phyloP scores from a whole-genome alignment of 495 filamentous ascomycete genomes.

The Patellaria atrata region DNA sequence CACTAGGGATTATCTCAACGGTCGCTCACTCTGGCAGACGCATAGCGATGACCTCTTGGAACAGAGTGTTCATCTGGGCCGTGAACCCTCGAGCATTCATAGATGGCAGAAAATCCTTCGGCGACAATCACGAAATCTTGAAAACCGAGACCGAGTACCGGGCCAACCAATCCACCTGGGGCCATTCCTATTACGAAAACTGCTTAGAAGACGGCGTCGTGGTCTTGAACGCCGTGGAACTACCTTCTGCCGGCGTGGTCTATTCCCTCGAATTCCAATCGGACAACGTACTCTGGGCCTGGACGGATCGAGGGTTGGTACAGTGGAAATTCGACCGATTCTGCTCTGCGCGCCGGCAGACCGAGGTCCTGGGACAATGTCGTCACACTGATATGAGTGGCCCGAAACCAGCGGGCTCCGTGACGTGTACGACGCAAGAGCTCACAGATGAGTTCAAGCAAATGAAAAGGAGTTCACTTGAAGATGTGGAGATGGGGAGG shows the following conservation, averaged over 20 bases:
- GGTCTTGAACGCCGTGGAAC: conserved; percentile 8
- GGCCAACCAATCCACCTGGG: too few species aligned
- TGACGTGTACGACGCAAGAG: too few species aligned
- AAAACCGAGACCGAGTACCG: too few species aligned
- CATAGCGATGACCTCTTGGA: conserved; percentile 15
- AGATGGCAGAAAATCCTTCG: conserved; percentile 4
- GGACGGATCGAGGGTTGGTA: conserved; percentile 9
- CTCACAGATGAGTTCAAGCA: too few species aligned
- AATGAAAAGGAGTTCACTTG: too few species aligned
- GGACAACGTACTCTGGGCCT: conserved; percentile 15
- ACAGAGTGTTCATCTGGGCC: conserved; percentile 10
- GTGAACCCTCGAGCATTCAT: conserved; percentile 12
- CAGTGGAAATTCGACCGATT: conserved; percentile 13
- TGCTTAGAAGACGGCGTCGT: conserved; percentile 7
- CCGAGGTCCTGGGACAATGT: too few species aligned
- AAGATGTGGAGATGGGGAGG: too few species aligned
- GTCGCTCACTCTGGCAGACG: conserved; percentile 7
- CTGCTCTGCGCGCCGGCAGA: too few species aligned
- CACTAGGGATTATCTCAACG: conserved; percentile 9
- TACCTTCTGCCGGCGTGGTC: conserved; percentile 8
- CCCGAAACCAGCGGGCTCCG: too few species aligned
- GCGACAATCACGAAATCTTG: too few species aligned
- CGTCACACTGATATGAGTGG: too few species aligned
- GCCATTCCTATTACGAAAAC: conserved; percentile 11
- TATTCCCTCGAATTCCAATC: conserved; percentile 7